Percentiles rank a stretch among this genome's conserved stretches.
Evolutionary conservation across 1,284 basidiomycete species (phyloP).

Genomic region (Neolentinus lepideus): DNA sequence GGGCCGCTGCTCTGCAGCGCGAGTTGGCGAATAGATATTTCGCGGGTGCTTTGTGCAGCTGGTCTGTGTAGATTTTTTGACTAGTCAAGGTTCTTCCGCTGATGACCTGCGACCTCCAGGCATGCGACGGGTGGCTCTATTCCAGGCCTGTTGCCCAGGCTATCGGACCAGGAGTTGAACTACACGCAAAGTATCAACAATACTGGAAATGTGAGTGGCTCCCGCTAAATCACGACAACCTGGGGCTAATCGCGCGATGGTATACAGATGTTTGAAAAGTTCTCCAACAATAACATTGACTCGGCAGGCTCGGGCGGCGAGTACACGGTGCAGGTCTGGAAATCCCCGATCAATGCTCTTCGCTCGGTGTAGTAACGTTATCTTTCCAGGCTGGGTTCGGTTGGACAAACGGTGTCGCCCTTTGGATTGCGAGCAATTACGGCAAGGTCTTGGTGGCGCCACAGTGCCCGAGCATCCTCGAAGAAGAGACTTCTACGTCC

Average conservation of each 20-base stretch:
- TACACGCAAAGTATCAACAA: conserved; percentile 63
- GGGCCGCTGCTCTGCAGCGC: conserved; percentile 57
- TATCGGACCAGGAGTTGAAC: conserved; percentile 69
- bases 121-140: conserved; percentile 80
- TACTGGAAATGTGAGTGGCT: conserved; percentile 69
- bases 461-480: conserved; percentile 42
- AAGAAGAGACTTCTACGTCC: not conserved
- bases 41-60: conserved; percentile 80
- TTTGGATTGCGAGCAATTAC: conserved; percentile 72
- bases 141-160: conserved; percentile 54
- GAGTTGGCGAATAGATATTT: conserved; percentile 81
- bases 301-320: conserved; percentile 83
- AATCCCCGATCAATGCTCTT: conserved; percentile 1
- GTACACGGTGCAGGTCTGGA: conserved; percentile 66
- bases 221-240: no score
- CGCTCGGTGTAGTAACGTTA: no score
- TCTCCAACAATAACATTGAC: conserved; percentile 71
- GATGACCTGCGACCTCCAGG: conserved; percentile 25
- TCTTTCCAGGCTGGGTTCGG: conserved; percentile 62
- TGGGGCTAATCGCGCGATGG: no score
- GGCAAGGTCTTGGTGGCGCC: conserved; percentile 60
- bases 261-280: conserved; percentile 85
- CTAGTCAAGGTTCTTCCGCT: not conserved
- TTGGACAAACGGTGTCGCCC: conserved; percentile 86
- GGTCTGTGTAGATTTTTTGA: conserved; percentile 39